Evolutionary conservation across 2,329 filamentous ascomycete genomes (phyloP), one percentile per base, ranked within the genome.

Genomic region (Trichoderma koningiopsis): DNA sequence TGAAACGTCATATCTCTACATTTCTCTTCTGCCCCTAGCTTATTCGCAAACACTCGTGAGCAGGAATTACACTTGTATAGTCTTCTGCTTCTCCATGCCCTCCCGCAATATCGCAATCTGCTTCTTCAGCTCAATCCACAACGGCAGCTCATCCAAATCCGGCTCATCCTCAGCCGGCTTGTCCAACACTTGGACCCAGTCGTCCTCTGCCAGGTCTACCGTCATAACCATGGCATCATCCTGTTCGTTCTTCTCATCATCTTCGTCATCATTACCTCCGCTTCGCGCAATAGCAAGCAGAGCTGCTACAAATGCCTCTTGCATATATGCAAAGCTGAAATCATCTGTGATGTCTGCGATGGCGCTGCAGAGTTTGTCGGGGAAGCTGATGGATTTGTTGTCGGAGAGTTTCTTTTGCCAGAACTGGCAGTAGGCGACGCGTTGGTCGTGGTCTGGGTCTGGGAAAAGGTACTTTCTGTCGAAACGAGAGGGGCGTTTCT

Each of bases 281-380:
- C 52, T 70, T 60, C 79, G 79, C 0, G 88, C 89, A 69, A 91
- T 86, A 3, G 86, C 84, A 31, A 91, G 79, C 66, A 91, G 75
- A 2, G 86, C 84, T 0, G 88, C 88, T 0, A 91, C 87, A 75
- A 91, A 91, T 0, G 87, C 89, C 76, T 91, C 89, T 75, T 92
- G 89, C 77, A 91, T 85, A 74, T 91, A 91, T 0, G 89, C 89
- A 75, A 91, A 91, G 72, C 87, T 89, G 77, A 91, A 91, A n/a
- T 83, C 83, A 31, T 86, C 78, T 0, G 88, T 91, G 70, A 90
- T 88, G 11, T 82, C 82, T 3, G 89, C 89, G 70, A 91, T 85
- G n/a, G 85, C 84, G 0, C 76, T 74, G 75, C 85, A 88, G 5
- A 91, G 81, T 70, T 82, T 80, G 74, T 87, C 83, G 0, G 88